Evolutionary conservation across 768 basidiomycete genomes (phyloP).

Genomic region (Phaffia australis): DNA sequence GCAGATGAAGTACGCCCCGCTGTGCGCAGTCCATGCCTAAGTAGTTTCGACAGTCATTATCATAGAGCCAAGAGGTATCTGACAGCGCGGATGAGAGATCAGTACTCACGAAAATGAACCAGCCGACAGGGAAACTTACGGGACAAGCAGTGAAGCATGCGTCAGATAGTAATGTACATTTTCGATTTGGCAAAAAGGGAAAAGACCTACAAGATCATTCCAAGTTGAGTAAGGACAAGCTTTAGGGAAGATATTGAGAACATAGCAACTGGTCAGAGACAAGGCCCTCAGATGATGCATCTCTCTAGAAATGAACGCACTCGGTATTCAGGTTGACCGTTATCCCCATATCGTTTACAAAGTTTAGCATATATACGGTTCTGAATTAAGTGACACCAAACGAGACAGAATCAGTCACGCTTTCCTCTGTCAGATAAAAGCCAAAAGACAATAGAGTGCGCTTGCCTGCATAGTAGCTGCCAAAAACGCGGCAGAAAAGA

Average conservation of each 20-base stretch:
- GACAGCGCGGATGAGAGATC: not conserved
- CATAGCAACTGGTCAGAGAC: not conserved
- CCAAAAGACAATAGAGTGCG: not conserved
- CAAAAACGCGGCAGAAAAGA: conserved; percentile 16
- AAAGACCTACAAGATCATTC: conserved; percentile 18
- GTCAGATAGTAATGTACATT: not conserved
- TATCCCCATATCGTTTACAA: conserved; percentile 11
- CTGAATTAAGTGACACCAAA: not conserved
- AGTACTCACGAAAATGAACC: not conserved
- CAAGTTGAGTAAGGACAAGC: conserved; percentile 22
- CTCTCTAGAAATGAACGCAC: conserved; percentile 3
- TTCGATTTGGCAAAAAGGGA: not conserved
- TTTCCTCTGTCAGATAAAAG: not conserved
- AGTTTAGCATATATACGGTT: conserved; percentile 23
- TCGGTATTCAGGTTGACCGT: conserved; percentile 21
- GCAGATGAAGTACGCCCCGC: conserved; percentile 11
- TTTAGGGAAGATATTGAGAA: not conserved
- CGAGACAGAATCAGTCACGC: not conserved
- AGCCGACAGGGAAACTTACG: conserved; percentile 13
- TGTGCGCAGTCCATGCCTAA: conserved; percentile 8
- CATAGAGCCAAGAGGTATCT: not conserved
- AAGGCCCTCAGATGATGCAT: not conserved
- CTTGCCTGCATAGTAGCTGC: conserved; percentile 11
- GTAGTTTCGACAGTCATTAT: not conserved
- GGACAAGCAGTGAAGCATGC: not conserved